Conservation (phyloP, 2,329 filamentous ascomycete species). For the Sclerotinia sclerotiorum region DNA sequence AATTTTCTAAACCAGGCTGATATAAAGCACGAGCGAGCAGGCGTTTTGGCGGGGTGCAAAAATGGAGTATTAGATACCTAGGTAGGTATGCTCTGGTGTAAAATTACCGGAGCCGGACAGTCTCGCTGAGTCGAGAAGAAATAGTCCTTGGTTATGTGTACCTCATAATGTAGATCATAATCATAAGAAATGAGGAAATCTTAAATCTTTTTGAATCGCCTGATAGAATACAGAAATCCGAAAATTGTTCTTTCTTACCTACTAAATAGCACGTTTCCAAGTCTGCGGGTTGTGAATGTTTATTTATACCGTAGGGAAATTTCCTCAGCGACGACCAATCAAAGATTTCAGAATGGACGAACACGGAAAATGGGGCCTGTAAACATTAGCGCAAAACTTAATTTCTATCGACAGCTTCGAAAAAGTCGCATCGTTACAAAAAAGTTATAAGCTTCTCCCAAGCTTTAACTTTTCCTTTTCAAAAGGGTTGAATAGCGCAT, state of each 20-base stretch:
- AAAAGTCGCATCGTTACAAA: conserved; percentile 21
- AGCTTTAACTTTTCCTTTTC: conserved; percentile 3
- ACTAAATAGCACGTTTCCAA: background rate
- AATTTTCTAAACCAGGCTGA: conserved; percentile 34
- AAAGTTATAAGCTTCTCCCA: conserved; percentile 16
- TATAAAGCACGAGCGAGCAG: background rate
- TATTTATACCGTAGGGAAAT: background rate
- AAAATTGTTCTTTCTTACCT: background rate
- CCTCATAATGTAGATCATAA: background rate
- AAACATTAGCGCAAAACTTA: conserved; percentile 19
- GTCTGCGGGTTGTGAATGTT: background rate
- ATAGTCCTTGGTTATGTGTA: background rate
- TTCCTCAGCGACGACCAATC: conserved; percentile 1
- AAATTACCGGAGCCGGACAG: background rate
- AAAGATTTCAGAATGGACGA: background rate
- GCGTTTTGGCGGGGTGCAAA: conserved; percentile 3
- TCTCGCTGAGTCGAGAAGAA: background rate
- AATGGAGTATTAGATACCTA: background rate
- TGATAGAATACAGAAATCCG: background rate
- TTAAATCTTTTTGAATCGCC: background rate
- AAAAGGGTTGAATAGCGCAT: background rate
- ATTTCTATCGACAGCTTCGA: conserved; percentile 24
- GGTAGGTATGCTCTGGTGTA: background rate
- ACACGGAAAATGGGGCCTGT: conserved; percentile 3
- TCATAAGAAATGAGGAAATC: background rate